Percentiles rank a stretch among this genome's conserved stretches.
Conservation (phyloP, 148 eudicot species). For the Rhododendron ovatum region DNA sequence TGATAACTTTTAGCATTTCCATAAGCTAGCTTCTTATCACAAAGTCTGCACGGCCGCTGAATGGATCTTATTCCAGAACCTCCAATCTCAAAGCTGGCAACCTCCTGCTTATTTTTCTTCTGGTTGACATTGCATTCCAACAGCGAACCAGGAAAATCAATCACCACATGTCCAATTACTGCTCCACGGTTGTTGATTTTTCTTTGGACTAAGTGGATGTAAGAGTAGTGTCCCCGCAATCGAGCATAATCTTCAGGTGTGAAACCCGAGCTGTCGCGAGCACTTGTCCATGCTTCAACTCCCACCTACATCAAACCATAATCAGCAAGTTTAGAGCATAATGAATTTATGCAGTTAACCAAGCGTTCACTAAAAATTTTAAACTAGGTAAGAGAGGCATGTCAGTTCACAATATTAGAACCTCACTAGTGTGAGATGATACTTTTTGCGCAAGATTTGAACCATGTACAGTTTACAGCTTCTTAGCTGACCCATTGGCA, state of each 20-base stretch:
- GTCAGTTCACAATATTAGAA: neutral
- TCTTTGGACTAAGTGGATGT: slow-evolving; percentile 44
- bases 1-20: slow-evolving; percentile 31
- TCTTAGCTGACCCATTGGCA: neutral
- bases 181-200: slow-evolving; percentile 36
- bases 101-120: slow-evolving; percentile 22
- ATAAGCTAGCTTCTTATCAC: slow-evolving; percentile 36
- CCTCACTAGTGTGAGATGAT: neutral
- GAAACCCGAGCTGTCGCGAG: slow-evolving; percentile 55
- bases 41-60: slow-evolving; percentile 41
- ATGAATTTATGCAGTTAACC: neutral
- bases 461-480: neutral
- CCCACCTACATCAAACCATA: slow-evolving; percentile 51
- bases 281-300: slow-evolving; percentile 67
- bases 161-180: slow-evolving; percentile 44
- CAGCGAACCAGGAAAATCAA: slow-evolving; percentile 43
- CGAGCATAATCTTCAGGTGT: slow-evolving; percentile 74
- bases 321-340: neutral
- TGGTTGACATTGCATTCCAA: slow-evolving; percentile 18
- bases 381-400: neutral
- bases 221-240: slow-evolving; percentile 57
- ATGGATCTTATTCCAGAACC: slow-evolving; percentile 4
- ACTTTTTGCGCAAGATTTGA: neutral
- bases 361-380: neutral
- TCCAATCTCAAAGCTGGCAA: slow-evolving; percentile 41